Evolutionary conservation across 1,284 basidiomycete genomes (phyloP).

Genomic region (Ganoderma sinense): DNA sequence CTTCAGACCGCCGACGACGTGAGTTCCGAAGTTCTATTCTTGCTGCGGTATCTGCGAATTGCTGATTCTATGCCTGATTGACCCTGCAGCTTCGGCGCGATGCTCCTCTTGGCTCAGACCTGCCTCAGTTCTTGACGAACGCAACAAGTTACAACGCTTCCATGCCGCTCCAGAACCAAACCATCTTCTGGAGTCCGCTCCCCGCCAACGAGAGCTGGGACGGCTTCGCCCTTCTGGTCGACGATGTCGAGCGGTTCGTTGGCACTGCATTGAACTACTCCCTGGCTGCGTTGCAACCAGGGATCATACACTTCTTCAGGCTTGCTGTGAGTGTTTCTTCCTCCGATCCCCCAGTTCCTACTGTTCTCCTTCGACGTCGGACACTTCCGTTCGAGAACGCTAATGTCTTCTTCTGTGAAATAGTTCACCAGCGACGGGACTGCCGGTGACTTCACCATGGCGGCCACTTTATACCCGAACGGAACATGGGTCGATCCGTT

Average conservation of each 20-base stretch:
- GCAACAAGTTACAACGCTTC: slow-evolving; percentile 68
- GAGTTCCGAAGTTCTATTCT: slow-evolving; percentile 34
- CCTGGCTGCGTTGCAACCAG: slow-evolving; percentile 64
- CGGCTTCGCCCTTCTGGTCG: slow-evolving; percentile 81
- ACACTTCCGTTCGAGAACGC: background rate
- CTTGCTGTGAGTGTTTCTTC: slow-evolving; percentile 69
- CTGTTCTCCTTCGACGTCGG: background rate
- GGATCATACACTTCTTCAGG: slow-evolving; percentile 84
- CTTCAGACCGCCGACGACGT: slow-evolving; percentile 81
- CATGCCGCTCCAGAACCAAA: slow-evolving; percentile 62
- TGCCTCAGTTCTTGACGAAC: slow-evolving; percentile 80
- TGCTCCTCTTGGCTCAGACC: slow-evolving; percentile 70
- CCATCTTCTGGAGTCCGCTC: slow-evolving; percentile 70
- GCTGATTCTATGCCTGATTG: slow-evolving; percentile 15
- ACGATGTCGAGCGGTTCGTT: slow-evolving; percentile 84
- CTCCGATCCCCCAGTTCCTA: background rate
- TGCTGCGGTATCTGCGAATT: slow-evolving; percentile 12
- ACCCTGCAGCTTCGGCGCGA: slow-evolving; percentile 71
- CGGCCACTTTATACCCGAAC: slow-evolving; percentile 81
- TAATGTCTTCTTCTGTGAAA: background rate
- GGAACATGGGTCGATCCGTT: slow-evolving; percentile 82
- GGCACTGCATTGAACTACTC: slow-evolving; percentile 74
- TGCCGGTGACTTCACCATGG: slow-evolving; percentile 84
- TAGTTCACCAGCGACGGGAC: slow-evolving; percentile 63
- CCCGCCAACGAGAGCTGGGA: slow-evolving; percentile 66